Conservation (phyloP, 1,139 yeast genomes). For the Debaryomyces coudertii region DNA sequence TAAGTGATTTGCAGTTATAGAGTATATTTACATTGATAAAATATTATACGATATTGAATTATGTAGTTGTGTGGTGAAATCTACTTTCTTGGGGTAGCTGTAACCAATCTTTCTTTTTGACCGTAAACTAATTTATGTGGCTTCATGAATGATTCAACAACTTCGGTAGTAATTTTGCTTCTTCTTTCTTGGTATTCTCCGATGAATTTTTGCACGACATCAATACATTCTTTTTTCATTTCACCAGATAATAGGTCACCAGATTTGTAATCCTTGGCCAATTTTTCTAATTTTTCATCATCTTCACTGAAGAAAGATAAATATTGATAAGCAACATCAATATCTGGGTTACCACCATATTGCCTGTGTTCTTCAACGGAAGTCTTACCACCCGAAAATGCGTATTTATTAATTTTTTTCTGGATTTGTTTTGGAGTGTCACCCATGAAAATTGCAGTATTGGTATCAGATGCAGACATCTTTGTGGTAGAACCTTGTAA, state of each 20-base stretch:
- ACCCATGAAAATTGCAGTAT: slow-evolving; percentile 86
- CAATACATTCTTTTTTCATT: slow-evolving; percentile 86
- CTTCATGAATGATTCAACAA: slow-evolving; percentile 74
- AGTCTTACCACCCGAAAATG: slow-evolving; percentile 93
- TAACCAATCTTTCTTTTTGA: slow-evolving; percentile 66
- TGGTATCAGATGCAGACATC: slow-evolving; percentile 90
- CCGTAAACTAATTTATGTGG: slow-evolving; percentile 85
- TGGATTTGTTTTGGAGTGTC: slow-evolving; percentile 91
- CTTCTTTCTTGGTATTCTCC: slow-evolving; percentile 81
- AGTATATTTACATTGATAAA: slow-evolving; percentile 3
- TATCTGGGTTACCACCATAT: slow-evolving; percentile 91
- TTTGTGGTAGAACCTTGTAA: slow-evolving; percentile 95
- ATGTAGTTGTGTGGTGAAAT: neutral
- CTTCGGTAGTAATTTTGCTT: slow-evolving; percentile 63
- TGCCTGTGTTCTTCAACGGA: slow-evolving; percentile 87
- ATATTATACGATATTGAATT: neutral
- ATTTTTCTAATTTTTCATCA: slow-evolving; percentile 70
- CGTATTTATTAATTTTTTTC: slow-evolving; percentile 94
- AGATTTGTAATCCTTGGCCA: slow-evolving; percentile 66
- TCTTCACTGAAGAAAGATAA: slow-evolving; percentile 86
- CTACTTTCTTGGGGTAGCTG: slow-evolving; percentile 57
- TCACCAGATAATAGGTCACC: slow-evolving; percentile 93
- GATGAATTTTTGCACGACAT: slow-evolving; percentile 77
- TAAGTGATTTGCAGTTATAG: neutral
- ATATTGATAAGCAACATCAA: slow-evolving; percentile 95